Percentiles rank a stretch among this genome's conserved stretches.
Conservation (phyloP, 2,329 filamentous ascomycete species). For the Paracamarosporium sp. region DNA sequence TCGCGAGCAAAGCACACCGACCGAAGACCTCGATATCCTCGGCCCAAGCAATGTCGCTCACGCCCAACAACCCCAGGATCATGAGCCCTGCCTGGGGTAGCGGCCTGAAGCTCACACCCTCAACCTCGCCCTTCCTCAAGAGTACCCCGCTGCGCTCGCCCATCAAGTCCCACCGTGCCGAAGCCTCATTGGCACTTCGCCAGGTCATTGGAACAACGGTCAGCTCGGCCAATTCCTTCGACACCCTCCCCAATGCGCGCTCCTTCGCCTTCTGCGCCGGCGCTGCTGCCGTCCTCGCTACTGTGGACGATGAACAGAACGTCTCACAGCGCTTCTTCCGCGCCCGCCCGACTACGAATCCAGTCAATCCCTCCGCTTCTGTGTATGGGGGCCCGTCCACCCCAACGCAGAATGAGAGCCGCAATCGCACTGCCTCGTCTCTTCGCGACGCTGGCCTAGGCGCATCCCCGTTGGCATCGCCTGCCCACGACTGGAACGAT, state of each 20-base stretch:
- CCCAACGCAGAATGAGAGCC: conserved; percentile 59
- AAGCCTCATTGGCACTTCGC: conserved; percentile 70
- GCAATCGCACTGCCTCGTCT: conserved; percentile 64
- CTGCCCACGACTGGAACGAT: conserved; percentile 64
- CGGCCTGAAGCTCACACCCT: conserved; percentile 65
- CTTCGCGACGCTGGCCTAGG: conserved; percentile 57
- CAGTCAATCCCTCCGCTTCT: conserved; percentile 66
- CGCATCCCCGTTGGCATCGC: conserved; percentile 53
- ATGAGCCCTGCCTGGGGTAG: conserved; percentile 47
- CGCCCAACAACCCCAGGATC: conserved; percentile 49
- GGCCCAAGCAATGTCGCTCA: conserved; percentile 45
- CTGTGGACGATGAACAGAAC: conserved; percentile 70
- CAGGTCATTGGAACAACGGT: conserved; percentile 93
- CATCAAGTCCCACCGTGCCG: conserved; percentile 54
- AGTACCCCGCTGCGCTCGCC: conserved; percentile 70
- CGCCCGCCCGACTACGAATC: conserved; percentile 75
- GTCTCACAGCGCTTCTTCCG: conserved; percentile 87
- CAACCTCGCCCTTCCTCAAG: conserved; percentile 68
- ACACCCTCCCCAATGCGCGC: conserved; percentile 72
- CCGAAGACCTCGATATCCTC: conserved; percentile 14
- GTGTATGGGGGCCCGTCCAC: conserved; percentile 62
- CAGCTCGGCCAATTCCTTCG: conserved; percentile 83
- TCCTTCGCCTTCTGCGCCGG: conserved; percentile 91
- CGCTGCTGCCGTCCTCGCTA: conserved; percentile 88
- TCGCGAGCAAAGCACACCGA: conserved; percentile 3